Conservation (phyloP, 345 rosid genomes). For the Salix suchowensis region DNA sequence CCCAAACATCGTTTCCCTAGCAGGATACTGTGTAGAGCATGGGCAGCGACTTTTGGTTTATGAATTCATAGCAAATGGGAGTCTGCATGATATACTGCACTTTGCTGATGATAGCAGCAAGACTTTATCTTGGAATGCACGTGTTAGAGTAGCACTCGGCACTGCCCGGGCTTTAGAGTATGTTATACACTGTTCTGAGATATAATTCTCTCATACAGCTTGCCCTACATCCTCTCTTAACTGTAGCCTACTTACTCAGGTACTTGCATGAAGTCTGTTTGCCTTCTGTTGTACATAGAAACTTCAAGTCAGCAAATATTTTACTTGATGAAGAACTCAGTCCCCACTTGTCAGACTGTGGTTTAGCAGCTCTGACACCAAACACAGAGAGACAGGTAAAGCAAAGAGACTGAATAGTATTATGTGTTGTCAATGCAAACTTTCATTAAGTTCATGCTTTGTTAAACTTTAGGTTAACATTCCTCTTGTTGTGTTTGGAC, state of each 20-base stretch:
- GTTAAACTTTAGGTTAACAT: not conserved
- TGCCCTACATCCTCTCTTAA: conserved; percentile 12
- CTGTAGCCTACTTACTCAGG: conserved; percentile 37
- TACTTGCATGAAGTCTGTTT: conserved; percentile 97
- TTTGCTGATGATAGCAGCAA: conserved; percentile 68
- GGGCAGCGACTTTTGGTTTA: conserved; percentile 96
- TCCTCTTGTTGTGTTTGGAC: not conserved
- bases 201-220: not conserved
- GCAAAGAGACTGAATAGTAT: not conserved
- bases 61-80: conserved; percentile 70
- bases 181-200: conserved; percentile 24
- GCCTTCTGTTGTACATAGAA: conserved; percentile 95
- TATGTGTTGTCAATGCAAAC: not conserved
- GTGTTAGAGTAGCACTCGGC: conserved; percentile 96
- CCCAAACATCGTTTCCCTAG: conserved; percentile 75
- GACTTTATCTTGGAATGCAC: conserved; percentile 81
- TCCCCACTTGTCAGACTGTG: conserved; percentile 92
- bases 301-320: conserved; percentile 95
- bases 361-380: conserved; percentile 90
- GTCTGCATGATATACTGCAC: conserved; percentile 81
- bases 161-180: conserved; percentile 98
- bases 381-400: conserved; percentile 91
- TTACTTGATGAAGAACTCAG: conserved; percentile 92
- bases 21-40: conserved; percentile 91
- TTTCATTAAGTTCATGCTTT: not conserved